Evolutionary conservation across 176 grass and related monocot species (phyloP), one percentile per base, ranked within the genome.

Genomic region (Hyparrhenia diplandra): DNA sequence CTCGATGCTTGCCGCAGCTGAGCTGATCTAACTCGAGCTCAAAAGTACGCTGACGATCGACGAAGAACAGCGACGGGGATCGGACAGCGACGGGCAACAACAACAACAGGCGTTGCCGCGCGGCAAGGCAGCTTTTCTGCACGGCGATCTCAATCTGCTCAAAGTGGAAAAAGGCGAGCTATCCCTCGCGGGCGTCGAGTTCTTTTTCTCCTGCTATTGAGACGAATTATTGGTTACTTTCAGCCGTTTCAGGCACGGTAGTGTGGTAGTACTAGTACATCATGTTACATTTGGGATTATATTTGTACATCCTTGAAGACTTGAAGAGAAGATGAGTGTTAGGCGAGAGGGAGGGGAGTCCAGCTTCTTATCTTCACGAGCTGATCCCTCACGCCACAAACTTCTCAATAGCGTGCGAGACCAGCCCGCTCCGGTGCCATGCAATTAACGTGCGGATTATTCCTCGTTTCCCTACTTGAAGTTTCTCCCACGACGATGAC

Each of bases 101-200:
- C 30, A n/a, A n/a, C n/a, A 21, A 8, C 30, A 21, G 49, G 30
- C 41, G 41, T 8, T 64, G 29, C 78, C 13, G 10, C 9, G 0
- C n/a, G n/a, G n/a, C 65, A 16, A 13, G 34, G 4, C 4, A 64
- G 55, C 57, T 20, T 64, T 87, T 83, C 64, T 10, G 21, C 66
- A 32, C 49, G 66, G 28, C 20, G 74, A 72, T 88, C 67, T 78
- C 43, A 27, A 46, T 20, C 34, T 21, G 39, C 79, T 67, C 64
- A 63, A 78, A 83, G 80, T 65, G 80, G 86, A 8, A 73, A 73
- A 87, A 78, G 2, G 80, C 13, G 13, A 54, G 25, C 23, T 14
- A 71, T 21, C 67, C 55, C 54, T 76, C 29, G 18, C 64, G 61
- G 25, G 16, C 40, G 25, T 64, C 40, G 1, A 52, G 14, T 13